Percentiles rank a stretch among this genome's conserved stretches.
Conservation (phyloP, 192 early-diverging fungal genomes). For the Physocladia obscura region DNA sequence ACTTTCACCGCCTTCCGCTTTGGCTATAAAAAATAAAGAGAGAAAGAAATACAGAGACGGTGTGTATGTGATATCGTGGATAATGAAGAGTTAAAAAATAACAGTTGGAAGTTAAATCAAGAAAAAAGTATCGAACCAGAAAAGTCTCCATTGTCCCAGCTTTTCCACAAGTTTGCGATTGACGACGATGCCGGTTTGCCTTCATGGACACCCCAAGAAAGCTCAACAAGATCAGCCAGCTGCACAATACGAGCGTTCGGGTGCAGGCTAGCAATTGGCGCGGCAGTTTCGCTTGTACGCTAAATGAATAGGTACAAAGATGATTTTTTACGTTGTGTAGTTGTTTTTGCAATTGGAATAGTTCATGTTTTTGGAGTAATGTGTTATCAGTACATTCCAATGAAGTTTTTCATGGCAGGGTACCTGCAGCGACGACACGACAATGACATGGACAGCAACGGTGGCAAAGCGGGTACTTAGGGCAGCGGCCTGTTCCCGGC, state of each 20-base stretch:
- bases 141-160: slow-evolving; percentile 50
- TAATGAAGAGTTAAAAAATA: too few relatives aligned
- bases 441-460: slow-evolving; percentile 39
- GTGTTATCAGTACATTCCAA: background rate
- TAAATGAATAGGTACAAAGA: background rate
- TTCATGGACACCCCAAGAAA: slow-evolving; percentile 58
- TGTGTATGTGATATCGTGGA: too few relatives aligned
- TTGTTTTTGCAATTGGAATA: background rate
- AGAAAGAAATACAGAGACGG: too few relatives aligned
- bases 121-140: slow-evolving; percentile 25
- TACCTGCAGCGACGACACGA: slow-evolving; percentile 45
- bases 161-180: slow-evolving; percentile 34
- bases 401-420: background rate
- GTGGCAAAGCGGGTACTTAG: background rate
- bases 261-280: slow-evolving; percentile 31
- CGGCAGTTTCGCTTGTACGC: slow-evolving; percentile 45
- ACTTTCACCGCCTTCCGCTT: slow-evolving; percentile 41
- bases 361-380: background rate
- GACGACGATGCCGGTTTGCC: slow-evolving; percentile 26
- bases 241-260: slow-evolving; percentile 29
- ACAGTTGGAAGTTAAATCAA: background rate
- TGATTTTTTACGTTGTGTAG: slow-evolving; percentile 27
- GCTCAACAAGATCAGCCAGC: slow-evolving; percentile 45
- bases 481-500: slow-evolving; percentile 19
- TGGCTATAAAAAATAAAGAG: background rate